These are phyloP conservation scores for Oenanthe sinensis DNA, from an alignment of 129 eudicot species.

Conservation along the genomic window DNA sequence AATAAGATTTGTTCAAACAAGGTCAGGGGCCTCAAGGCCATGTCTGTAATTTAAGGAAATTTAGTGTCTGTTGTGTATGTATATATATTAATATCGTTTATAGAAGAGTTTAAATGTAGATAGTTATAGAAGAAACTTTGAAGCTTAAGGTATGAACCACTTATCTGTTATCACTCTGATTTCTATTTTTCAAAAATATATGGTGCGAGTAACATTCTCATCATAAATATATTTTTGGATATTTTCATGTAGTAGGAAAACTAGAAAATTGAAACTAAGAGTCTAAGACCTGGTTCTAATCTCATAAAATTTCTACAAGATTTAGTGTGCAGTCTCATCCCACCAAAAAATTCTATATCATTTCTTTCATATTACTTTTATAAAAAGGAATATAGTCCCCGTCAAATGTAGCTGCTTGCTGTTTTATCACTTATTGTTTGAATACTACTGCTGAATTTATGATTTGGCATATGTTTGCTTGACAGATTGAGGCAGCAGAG, in stretches of 20 bases:
- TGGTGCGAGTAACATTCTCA: not conserved
- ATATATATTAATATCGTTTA: not conserved
- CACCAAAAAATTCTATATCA: not conserved
- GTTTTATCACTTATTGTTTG: too few relatives aligned
- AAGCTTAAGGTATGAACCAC: slow-evolving; percentile 62
- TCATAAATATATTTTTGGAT: not conserved
- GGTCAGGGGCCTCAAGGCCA: not conserved
- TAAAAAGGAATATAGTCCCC: not conserved
- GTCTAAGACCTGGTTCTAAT: not conserved
- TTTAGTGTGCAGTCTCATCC: not conserved
- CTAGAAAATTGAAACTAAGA: not conserved
- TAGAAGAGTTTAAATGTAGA: too few relatives aligned
- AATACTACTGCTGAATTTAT: not conserved
- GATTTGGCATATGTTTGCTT: slow-evolving; percentile 11
- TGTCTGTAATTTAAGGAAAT: not conserved
- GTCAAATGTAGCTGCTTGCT: not conserved
- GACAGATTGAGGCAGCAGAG: slow-evolving; percentile 70
- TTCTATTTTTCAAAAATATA: not conserved
- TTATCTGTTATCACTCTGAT: not conserved
- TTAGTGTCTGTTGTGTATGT: not conserved
- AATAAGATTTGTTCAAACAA: not conserved
- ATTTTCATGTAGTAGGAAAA: not conserved
- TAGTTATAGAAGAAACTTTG: slow-evolving; percentile 74
- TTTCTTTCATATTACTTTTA: not conserved
- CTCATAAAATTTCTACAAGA: not conserved